A percentile compares a stretch with the other conserved stretches of the same genome.
Conservation (phyloP, 331 rosid genomes). For the Quercus lobata region DNA sequence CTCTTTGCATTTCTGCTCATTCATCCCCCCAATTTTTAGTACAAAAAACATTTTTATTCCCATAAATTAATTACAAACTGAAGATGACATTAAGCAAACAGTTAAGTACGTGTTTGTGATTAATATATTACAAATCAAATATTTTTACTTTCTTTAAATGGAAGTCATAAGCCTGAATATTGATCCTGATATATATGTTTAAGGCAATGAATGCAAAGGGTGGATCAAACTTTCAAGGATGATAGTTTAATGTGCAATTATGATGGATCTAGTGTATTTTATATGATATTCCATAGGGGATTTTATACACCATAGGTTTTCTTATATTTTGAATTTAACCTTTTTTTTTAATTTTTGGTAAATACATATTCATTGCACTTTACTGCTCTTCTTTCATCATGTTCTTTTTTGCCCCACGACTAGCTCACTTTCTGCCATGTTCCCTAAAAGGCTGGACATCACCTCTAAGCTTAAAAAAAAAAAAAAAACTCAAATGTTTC, state of each 20-base stretch:
- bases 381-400: not conserved
- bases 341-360: not conserved
- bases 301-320: not conserved
- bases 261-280: not conserved
- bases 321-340: not conserved
- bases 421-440: not conserved
- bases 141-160: not conserved
- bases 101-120: not conserved
- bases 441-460: not conserved
- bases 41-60: not conserved
- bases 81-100: not conserved
- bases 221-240: not conserved
- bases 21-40: not conserved
- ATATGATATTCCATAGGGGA: not conserved
- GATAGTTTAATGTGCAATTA: not conserved
- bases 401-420: not conserved
- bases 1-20: not conserved
- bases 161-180: not conserved
- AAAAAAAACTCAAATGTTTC: not conserved
- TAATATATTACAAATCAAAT: not conserved
- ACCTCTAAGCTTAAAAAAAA: not conserved
- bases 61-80: not conserved
- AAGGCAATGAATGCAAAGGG: too few relatives aligned
- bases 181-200: too few relatives aligned
- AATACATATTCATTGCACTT: not conserved